Evolutionary conservation across 1,284 basidiomycete species (phyloP), one percentile per base, ranked within the genome.

Genomic region (Tremellales sp.): DNA sequence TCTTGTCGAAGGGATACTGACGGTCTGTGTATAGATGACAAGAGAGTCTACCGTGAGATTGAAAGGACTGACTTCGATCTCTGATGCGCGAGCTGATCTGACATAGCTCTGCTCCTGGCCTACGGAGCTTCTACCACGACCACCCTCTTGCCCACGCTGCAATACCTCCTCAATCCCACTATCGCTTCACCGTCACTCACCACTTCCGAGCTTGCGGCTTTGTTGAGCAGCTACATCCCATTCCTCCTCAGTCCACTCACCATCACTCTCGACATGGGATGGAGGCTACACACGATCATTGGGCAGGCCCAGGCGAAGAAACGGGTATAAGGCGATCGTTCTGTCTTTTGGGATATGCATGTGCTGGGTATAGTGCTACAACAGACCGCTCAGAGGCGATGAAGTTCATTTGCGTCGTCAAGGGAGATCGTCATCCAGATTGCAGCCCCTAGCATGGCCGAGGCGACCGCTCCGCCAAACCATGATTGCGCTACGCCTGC

Each of bases 121-220:
- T 92, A 91, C 67, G 86, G 79, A 23, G 85, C 86, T 0, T 87
- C 85, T 0, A 85, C 87, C 0, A 77, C 81, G 0, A 90, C 87
- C 0, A 89, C 87, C 0, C 84, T 84, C 2, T 68, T 88, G 15
- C 82, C 89, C 0, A 87, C 85, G 60, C 67, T 91, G 43, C 70
- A 78, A 2, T 76, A 81, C 23, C 67, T 90, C 36, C 64, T 87
- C 22, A 53, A 56, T 15, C 33, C 53, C n/a, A 46, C 48, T 2
- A 50, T 27, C 11, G 46, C 51, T 31, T 48, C 43, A 4, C 67
- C 68, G 2, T 57, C 62, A 8, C 53, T 63, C 44, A 59, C 57
- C 8, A 46, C 41, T 4, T 12, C 35, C 21, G 57, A 68, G 48
- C 67, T 49, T 79, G 83, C 75, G 17, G 64, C 84, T 37, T 75